Percentiles rank a stretch among this genome's conserved stretches.
Evolutionary conservation across 2,329 filamentous ascomycete species (phyloP).

Genomic region (Botrytis galanthina): DNA sequence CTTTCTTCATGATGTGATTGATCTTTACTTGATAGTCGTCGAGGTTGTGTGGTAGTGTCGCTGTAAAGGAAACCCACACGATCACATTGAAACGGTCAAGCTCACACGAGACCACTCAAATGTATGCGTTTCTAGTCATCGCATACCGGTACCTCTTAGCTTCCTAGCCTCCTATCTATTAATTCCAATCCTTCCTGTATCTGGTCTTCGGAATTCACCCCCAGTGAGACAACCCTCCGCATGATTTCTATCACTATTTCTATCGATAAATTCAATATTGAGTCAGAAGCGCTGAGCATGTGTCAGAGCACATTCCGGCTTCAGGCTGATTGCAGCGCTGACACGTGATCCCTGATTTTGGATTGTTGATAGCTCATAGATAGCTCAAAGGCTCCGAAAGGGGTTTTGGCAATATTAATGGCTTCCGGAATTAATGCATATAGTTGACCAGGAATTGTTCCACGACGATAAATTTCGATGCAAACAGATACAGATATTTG

Average conservation of each 20-base stretch:
- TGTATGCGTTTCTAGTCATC: neutral
- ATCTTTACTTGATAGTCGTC: neutral
- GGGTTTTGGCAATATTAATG: neutral
- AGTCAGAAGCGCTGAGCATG: slow-evolving; percentile 16
- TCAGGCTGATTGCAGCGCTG: neutral
- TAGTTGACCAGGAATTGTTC: neutral
- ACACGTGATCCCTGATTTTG: neutral
- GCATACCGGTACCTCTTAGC: neutral
- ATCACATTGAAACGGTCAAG: slow-evolving; percentile 8
- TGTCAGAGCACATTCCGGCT: slow-evolving; percentile 15
- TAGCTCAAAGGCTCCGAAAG: slow-evolving; percentile 7
- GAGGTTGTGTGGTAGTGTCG: neutral
- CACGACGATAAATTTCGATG: slow-evolving; percentile 3
- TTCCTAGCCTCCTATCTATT: slow-evolving; percentile 1
- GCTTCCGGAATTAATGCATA: slow-evolving; percentile 4
- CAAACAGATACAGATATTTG: slow-evolving; percentile 2
- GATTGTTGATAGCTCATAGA: neutral
- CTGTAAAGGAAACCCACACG: neutral
- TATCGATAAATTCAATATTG: neutral
- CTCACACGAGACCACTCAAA: slow-evolving; percentile 10
- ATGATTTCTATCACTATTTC: slow-evolving; percentile 9
- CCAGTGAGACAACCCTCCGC: slow-evolving; percentile 7
- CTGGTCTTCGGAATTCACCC: neutral
- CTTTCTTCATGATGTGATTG: neutral
- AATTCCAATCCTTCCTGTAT: neutral